phyloP scores from a whole-genome alignment of 768 basidiomycete species.

The Trametes punicea region DNA sequence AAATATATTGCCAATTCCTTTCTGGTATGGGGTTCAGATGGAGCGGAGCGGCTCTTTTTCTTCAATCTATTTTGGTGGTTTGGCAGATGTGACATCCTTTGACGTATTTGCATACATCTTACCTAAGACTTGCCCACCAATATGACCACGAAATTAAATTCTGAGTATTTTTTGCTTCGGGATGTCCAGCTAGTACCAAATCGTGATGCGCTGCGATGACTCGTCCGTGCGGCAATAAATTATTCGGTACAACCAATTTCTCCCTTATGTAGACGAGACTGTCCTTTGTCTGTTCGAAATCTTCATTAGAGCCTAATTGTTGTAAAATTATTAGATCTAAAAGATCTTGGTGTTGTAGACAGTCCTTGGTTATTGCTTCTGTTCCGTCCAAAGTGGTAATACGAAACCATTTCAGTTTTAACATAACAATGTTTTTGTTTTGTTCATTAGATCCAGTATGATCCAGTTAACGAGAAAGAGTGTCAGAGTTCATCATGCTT shows the following conservation, averaged over 20 bases:
- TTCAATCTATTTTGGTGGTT: constrained; percentile 23
- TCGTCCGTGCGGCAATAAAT: neutral
- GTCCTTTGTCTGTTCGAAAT: constrained; percentile 24
- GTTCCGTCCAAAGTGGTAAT: neutral
- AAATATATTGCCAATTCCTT: constrained; percentile 3
- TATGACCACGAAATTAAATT: constrained; percentile 24
- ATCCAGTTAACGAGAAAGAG: constrained; percentile 1
- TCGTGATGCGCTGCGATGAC: constrained; percentile 26
- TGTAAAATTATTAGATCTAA: constrained; percentile 29
- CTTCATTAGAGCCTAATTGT: constrained; percentile 29
- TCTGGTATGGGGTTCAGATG: constrained; percentile 19
- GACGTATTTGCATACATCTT: constrained; percentile 26
- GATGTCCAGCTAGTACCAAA: constrained; percentile 26
- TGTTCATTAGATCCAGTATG: neutral
- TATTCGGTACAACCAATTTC: neutral
- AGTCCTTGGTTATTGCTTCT: neutral
- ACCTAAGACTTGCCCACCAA: constrained; percentile 30
- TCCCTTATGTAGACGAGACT: constrained; percentile 23
- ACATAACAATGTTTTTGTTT: neutral
- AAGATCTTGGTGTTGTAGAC: constrained; percentile 19
- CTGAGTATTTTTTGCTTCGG: constrained; percentile 25
- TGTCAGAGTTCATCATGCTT: constrained; percentile 1
- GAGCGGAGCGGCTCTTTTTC: constrained; percentile 5
- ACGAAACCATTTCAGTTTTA: neutral
- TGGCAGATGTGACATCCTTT: constrained; percentile 30